Evolutionary conservation across 1,284 basidiomycete species (phyloP).

Genomic region (Pulchroboletus neoregius): DNA sequence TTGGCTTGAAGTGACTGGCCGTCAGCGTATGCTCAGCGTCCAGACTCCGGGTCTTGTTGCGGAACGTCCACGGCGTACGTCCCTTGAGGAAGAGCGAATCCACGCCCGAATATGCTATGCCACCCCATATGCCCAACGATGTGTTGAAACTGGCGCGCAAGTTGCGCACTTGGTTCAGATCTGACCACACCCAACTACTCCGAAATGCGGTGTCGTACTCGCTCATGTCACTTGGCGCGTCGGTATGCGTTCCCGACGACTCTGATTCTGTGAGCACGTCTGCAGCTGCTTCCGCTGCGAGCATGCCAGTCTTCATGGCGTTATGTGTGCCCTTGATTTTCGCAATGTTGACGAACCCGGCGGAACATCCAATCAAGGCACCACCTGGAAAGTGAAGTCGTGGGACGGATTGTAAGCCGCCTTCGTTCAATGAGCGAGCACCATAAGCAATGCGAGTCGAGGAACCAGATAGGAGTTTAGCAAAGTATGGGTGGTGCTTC

Average conservation of each 20-base stretch:
- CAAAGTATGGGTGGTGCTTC: constrained; percentile 96
- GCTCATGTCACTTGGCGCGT: constrained; percentile 63
- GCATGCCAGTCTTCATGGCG: constrained; percentile 99
- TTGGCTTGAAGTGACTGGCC: constrained; percentile 71
- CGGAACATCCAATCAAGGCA: constrained; percentile 92
- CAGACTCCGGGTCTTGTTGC: constrained; percentile 49
- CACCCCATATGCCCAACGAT: constrained; percentile 82
- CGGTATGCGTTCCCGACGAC: constrained; percentile 17
- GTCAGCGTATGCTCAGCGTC: constrained; percentile 77
- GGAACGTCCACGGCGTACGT: constrained; percentile 90
- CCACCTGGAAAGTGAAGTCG: constrained; percentile 94
- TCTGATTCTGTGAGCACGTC: constrained; percentile 46
- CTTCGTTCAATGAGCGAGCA: constrained; percentile 90
- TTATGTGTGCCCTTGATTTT: constrained; percentile 99
- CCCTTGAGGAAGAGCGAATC: constrained; percentile 88
- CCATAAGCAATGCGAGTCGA: constrained; percentile 84
- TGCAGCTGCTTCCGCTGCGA: constrained; percentile 89
- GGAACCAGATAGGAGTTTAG: constrained; percentile 73
- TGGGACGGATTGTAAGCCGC: constrained; percentile 91
- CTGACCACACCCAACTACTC: constrained; percentile 83
- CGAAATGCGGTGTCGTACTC: constrained; percentile 73
- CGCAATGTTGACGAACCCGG: constrained; percentile 94
- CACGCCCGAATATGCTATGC: constrained; percentile 86
- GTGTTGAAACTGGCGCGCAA: constrained; percentile 90
- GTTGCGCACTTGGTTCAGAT: constrained; percentile 91